Conservation (phyloP, 768 basidiomycete genomes). For the Kwoniella sp. region DNA sequence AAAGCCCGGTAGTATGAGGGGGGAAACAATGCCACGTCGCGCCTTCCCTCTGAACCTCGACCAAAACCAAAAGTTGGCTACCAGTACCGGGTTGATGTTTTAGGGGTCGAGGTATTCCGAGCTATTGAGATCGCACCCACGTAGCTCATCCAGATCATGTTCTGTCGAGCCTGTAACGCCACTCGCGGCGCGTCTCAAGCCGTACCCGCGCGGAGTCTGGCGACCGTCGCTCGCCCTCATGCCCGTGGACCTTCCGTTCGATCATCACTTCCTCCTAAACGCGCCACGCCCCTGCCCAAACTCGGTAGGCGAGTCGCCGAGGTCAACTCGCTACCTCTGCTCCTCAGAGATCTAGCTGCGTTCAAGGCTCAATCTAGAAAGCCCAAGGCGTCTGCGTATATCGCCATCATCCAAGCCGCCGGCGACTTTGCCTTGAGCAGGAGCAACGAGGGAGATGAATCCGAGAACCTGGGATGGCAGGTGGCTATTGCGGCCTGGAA, state of each 20-base stretch:
- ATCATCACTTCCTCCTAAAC: background rate
- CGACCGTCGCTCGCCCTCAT: background rate
- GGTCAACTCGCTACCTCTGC: slow-evolving; percentile 6
- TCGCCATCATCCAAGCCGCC: slow-evolving; percentile 25
- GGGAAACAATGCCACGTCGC: too few relatives aligned
- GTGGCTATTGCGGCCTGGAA: slow-evolving; percentile 26
- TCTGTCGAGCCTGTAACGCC: too few relatives aligned
- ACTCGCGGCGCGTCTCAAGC: too few relatives aligned
- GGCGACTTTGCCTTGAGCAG: slow-evolving; percentile 19
- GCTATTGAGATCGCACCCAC: too few relatives aligned
- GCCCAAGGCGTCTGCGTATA: slow-evolving; percentile 25
- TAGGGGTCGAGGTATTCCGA: too few relatives aligned
- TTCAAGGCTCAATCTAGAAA: slow-evolving; percentile 12
- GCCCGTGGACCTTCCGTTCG: background rate
- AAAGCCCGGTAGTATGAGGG: too few relatives aligned
- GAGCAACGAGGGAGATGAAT: slow-evolving; percentile 2
- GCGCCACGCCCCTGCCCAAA: slow-evolving; percentile 2
- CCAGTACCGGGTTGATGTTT: too few relatives aligned
- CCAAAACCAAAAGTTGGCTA: too few relatives aligned
- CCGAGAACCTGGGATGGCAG: slow-evolving; percentile 17
- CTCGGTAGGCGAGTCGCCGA: slow-evolving; percentile 6
- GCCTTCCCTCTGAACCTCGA: too few relatives aligned
- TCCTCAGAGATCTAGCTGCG: slow-evolving; percentile 12
- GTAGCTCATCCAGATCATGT: too few relatives aligned
- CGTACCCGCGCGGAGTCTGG: background rate